Evolutionary conservation across 257 asterid species (phyloP), one percentile per base, ranked within the genome.

Genomic region (Leptodermis oblonga): DNA sequence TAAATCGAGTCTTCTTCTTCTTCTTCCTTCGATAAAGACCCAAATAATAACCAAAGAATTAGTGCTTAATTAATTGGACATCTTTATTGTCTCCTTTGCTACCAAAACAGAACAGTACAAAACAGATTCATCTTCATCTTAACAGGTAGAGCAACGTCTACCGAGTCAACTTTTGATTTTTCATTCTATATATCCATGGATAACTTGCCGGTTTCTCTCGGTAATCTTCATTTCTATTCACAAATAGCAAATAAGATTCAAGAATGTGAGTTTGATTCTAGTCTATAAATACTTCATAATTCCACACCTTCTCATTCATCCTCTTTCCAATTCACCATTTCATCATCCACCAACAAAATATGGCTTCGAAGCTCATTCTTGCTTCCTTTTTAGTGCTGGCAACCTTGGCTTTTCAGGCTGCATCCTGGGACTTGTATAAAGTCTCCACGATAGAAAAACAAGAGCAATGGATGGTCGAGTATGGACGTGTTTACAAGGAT

Each of bases 151-250:
- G 43, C 56, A 41, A 55, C 66, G 56, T 69, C 45, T 30, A 39
- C 73, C 56, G 20, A 26, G 12, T 17, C 56, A 13, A 54, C 30
- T 28, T 25, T 3, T 68, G 18, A 33, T 23, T 54, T 39, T 54
- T 30, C 41, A 54, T 54, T 39, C 9, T 3, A 43, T 14, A 6
- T 11, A 5, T 42, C 51, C 67, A 17, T 69, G 58, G 58, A 41
- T 30, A 58, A 42, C 59, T 42, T 58, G 59, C 74, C 74, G 74
- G 65, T 45, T 14, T 56, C 7, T 56, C 67, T 69, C 1, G 56
- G 56, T 13, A 28, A 20, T 28, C 45, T 28, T 20, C 30, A 2
- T 2, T 39, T 39, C 45, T 39, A 12, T 39, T 39, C 45, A 39
- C 9, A n/a, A n/a, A n/a, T 39, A 1, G 11, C 3, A 6, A 34